phyloP scores from a whole-genome alignment of 1,139 yeast species.

The Scheffersomyces quercinus region DNA sequence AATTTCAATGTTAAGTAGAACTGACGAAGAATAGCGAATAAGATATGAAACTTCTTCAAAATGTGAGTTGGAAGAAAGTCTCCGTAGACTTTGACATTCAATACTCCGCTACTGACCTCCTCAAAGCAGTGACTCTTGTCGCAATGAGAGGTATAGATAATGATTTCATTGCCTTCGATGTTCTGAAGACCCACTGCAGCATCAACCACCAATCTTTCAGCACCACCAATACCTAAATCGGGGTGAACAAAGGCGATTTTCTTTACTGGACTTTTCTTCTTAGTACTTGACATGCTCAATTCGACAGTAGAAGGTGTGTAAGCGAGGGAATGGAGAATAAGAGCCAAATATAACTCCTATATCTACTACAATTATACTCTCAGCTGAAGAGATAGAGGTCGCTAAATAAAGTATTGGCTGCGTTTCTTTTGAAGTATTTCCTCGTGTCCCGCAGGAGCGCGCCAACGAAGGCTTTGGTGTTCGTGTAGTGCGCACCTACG shows the following conservation, averaged over 20 bases:
- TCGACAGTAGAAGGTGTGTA: too few species aligned
- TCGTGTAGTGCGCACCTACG: too few species aligned
- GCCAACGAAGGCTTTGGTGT: too few species aligned
- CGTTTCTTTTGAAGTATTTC: too few species aligned
- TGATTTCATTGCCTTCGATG: conserved; percentile 58
- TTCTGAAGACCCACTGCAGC: conserved; percentile 87
- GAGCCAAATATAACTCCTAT: too few species aligned
- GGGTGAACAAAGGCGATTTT: conserved; percentile 88
- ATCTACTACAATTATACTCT: too few species aligned
- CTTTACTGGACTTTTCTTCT: neutral
- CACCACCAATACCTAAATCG: conserved; percentile 95
- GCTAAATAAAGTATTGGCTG: too few species aligned
- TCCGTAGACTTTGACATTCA: conserved; percentile 74
- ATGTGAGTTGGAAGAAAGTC: conserved; percentile 77
- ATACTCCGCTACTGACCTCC: conserved; percentile 61
- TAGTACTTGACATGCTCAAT: too few species aligned
- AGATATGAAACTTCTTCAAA: conserved; percentile 66
- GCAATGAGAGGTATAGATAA: conserved; percentile 85
- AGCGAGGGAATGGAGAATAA: too few species aligned
- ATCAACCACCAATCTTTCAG: conserved; percentile 92
- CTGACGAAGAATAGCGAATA: conserved; percentile 85
- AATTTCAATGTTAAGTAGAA: conserved; percentile 59
- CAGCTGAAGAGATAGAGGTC: too few species aligned
- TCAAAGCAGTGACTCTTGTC: conserved; percentile 86
- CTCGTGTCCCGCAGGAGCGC: too few species aligned